Evolutionary conservation across 441 rosid genomes (phyloP).

Genomic region (Geranium incanum): DNA sequence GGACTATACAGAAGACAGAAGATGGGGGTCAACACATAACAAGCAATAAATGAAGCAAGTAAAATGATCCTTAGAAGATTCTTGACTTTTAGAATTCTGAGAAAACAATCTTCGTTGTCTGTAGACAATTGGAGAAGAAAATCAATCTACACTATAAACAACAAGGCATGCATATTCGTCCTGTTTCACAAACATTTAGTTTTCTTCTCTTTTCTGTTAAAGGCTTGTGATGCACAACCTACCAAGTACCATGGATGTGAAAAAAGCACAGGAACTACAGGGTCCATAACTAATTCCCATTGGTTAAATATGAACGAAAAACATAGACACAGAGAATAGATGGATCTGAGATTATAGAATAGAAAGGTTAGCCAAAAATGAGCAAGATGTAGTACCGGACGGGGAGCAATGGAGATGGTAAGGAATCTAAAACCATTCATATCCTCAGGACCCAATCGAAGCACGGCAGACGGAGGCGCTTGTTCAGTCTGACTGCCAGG

Average conservation of each 20-base stretch:
- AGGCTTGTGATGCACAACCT: neutral
- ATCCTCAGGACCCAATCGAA: conserved; percentile 65
- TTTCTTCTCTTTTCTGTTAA: conserved; percentile 6
- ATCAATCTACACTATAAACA: neutral
- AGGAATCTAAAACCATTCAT: conserved; percentile 79
- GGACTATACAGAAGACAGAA: neutral
- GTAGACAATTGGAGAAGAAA: neutral
- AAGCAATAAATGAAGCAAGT: conserved; percentile 10
- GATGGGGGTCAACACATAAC: conserved; percentile 1
- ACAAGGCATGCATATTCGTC: neutral
- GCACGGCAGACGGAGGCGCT: conserved; percentile 88
- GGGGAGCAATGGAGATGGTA: conserved; percentile 90
- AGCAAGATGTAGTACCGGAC: conserved; percentile 52
- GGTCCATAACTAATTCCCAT: neutral
- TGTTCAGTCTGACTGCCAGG: conserved; percentile 99
- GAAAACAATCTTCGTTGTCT: conserved; percentile 3
- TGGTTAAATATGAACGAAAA: neutral
- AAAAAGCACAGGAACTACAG: conserved; percentile 3
- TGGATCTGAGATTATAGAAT: conserved; percentile 6
- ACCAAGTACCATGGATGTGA: neutral
- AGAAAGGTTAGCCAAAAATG: conserved; percentile 8
- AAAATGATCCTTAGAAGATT: neutral
- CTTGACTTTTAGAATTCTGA: conserved; percentile 1
- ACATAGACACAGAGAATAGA: conserved; percentile 10
- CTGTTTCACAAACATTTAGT: neutral